Evolutionary conservation across 257 asterid species (phyloP), one percentile per base, ranked within the genome.

Genomic region (Capsicum baccatum): DNA sequence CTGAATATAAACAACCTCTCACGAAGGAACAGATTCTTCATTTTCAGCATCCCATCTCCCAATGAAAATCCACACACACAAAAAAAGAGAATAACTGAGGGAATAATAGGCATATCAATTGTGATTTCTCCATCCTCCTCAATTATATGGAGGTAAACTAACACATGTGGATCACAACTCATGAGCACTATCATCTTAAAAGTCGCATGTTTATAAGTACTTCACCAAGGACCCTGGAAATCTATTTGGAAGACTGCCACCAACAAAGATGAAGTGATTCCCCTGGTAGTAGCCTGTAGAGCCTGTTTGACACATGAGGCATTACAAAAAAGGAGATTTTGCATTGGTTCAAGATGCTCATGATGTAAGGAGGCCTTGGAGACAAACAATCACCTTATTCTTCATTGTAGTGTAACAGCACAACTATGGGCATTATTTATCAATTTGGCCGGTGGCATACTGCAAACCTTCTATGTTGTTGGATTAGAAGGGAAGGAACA

Each of bases 11-110:
- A 74, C 80, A 74, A 54, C 5, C 47, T 12, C 80, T 74, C 62
- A 74, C 62, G 21, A 48, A 50, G 21, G 44, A 74, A 21, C 19
- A 21, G 62, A 48, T 26, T 8, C 80, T 54, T 74, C 62, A 74
- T 21, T 50, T 73, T 74, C 81, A 50, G 60, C 62, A 50, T 19
- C 10, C 44, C 12, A n/a, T 13, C 13, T 60, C 16, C 60, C 80
- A 50, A 52, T 19, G 21, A 21, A 48, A 6, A 35, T 19, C 17
- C 17, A 74, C 44, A 74, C 60, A 74, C 44, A 50, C 44, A 39
- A 39, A 74, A 74, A 74, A 71, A 48, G 68, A 37, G 37, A 62
- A 62, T 60, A 62, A 62, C 10, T 9, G 68, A 74, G 60, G 80
- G 60, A 19, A 50, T 50, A 73, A 19, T 35, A 48, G 44, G 59